Conservation (phyloP, 2,329 filamentous ascomycete species). For the Sphaerulina vaccinii region DNA sequence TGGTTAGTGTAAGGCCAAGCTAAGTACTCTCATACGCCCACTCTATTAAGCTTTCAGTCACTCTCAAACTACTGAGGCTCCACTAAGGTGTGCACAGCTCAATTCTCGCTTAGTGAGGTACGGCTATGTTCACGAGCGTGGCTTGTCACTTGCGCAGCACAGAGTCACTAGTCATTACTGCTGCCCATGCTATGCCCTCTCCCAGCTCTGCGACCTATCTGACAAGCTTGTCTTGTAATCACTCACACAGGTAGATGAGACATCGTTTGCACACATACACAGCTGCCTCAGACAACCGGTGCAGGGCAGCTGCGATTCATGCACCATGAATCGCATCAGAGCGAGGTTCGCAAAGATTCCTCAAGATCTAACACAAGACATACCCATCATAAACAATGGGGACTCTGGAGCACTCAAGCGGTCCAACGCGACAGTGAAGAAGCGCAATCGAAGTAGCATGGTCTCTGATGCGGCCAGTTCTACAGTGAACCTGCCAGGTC, state of each 20-base stretch:
- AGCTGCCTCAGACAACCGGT: slow-evolving; percentile 12
- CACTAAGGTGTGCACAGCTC: slow-evolving; percentile 5
- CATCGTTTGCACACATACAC: slow-evolving; percentile 2
- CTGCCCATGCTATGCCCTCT: neutral
- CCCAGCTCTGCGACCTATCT: neutral
- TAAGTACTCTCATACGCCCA: slow-evolving; percentile 3
- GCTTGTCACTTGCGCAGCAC: slow-evolving; percentile 7
- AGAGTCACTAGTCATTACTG: slow-evolving; percentile 2
- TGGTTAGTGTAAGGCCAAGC: neutral
- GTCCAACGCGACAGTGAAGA: slow-evolving; percentile 10
- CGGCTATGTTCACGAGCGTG: slow-evolving; percentile 8
- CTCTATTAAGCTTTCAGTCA: slow-evolving; percentile 1
- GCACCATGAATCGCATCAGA: slow-evolving; percentile 17
- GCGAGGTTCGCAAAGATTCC: slow-evolving; percentile 6
- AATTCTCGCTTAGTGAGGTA: slow-evolving; percentile 3
- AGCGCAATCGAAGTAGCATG: slow-evolving; percentile 4
- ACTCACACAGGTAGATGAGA: slow-evolving; percentile 7
- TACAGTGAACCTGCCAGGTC: neutral
- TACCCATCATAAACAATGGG: neutral
- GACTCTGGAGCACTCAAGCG: neutral
- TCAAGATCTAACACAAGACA: neutral
- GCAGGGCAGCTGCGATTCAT: slow-evolving; percentile 7
- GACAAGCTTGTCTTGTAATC: neutral
- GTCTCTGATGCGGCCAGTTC: neutral
- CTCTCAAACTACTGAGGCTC: neutral